phyloP scores from a whole-genome alignment of 2,329 filamentous ascomycete species.

The Clonostachys rhizophaga region DNA sequence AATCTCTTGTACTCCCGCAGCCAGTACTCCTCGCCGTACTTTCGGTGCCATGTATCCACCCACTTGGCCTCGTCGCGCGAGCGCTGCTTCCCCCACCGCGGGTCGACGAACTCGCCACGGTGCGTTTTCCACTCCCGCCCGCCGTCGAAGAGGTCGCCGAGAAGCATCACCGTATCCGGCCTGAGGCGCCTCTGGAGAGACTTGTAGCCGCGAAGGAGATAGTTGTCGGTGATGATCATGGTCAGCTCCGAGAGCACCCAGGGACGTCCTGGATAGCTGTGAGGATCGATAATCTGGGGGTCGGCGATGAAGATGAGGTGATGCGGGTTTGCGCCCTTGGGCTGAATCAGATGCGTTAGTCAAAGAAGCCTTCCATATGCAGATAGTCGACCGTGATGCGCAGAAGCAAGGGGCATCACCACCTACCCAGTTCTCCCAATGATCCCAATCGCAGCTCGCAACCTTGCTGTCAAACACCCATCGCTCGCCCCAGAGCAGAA shows the following conservation, averaged over 20 bases:
- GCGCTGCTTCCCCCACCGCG: conserved; percentile 48
- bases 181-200: conserved; percentile 68
- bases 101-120: conserved; percentile 53
- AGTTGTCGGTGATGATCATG: conserved; percentile 73
- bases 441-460: conserved; percentile 70
- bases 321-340: conserved; percentile 72
- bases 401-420: background rate
- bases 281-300: conserved; percentile 86
- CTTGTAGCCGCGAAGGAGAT: conserved; percentile 78
- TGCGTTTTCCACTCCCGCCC: conserved; percentile 89
- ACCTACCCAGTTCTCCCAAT: conserved; percentile 90
- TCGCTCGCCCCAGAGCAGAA: conserved; percentile 82
- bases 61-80: conserved; percentile 46
- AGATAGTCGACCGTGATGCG: too few species aligned
- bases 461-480: conserved; percentile 70
- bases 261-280: conserved; percentile 84
- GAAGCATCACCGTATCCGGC: conserved; percentile 86
- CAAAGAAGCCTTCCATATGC: too few species aligned
- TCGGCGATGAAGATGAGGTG: conserved; percentile 82
- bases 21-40: conserved; percentile 83
- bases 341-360: conserved; percentile 43
- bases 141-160: conserved; percentile 93
- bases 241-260: conserved; percentile 53
- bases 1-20: conserved; percentile 82
- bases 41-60: conserved; percentile 64